Percentiles rank a stretch among this genome's conserved stretches.
Evolutionary conservation across 2,329 filamentous ascomycete genomes (phyloP).

Genomic region (Colletotrichum cereale): DNA sequence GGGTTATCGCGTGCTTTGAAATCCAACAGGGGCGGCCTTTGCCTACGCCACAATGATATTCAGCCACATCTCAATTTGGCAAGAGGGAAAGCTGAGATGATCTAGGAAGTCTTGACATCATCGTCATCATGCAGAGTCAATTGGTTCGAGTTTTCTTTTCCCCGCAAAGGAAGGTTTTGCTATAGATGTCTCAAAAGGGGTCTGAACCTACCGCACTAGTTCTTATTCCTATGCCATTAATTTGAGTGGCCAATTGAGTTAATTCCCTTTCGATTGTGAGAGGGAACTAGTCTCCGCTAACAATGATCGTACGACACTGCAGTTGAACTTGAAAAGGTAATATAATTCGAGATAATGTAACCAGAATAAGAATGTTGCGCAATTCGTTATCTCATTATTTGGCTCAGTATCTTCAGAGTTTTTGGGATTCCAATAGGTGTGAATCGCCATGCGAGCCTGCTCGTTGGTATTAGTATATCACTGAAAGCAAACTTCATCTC

Average conservation of each 20-base stretch:
- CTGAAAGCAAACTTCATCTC: not conserved
- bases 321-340: not conserved
- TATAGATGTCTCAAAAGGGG: not conserved
- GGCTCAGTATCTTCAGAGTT: not conserved
- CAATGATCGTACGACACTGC: not conserved
- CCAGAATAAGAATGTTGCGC: too few species aligned
- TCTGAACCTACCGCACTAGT: not conserved
- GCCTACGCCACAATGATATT: slow-evolving; percentile 18
- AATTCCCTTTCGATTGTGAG: not conserved
- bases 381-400: too few species aligned
- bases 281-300: not conserved
- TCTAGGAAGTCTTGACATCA: slow-evolving; percentile 10
- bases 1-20: slow-evolving; percentile 38
- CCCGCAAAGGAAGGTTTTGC: accelerated
- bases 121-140: not conserved
- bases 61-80: slow-evolving; percentile 21
- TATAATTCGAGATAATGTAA: not conserved
- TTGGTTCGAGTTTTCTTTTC: too few species aligned
- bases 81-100: slow-evolving; percentile 5
- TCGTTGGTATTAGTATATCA: not conserved
- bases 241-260: not conserved
- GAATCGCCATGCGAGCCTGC: not conserved
- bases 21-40: not conserved
- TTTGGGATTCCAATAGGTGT: not conserved
- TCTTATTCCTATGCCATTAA: too few species aligned